A percentile compares a stretch with the other conserved stretches of the same genome.
Evolutionary conservation across 2,329 filamentous ascomycete species (phyloP).

Genomic region (Diaporthe nobilis): DNA sequence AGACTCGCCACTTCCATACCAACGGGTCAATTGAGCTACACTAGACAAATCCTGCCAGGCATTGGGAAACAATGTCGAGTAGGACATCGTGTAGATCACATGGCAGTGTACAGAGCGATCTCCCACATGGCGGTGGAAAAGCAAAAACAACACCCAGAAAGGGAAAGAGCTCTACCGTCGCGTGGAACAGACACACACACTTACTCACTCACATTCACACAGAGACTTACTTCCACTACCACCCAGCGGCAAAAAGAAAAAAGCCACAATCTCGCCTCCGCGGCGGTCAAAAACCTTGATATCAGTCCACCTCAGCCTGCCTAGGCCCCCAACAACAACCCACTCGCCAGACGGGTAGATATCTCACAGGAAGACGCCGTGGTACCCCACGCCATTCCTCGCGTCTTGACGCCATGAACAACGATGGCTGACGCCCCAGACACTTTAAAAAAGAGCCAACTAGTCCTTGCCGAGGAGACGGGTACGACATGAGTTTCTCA

Average conservation of each 20-base stretch:
- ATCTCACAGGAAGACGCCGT: not conserved
- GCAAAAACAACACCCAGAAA: not conserved
- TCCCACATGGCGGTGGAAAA: conserved; percentile 7
- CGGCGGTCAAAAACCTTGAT: not conserved
- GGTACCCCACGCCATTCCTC: not conserved
- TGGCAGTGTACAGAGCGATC: not conserved
- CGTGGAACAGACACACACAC: not conserved
- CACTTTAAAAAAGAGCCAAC: too few relatives aligned
- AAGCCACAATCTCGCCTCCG: conserved; percentile 10
- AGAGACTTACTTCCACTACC: too few relatives aligned
- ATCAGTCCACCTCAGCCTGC: not conserved
- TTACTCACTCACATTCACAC: not conserved
- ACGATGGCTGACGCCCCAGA: not conserved
- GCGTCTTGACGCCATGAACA: not conserved
- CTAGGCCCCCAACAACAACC: not conserved
- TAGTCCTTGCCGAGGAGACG: too few relatives aligned
- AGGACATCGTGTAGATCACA: not conserved
- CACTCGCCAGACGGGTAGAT: not conserved
- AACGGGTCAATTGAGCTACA: not conserved
- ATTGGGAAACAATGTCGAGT: too few relatives aligned
- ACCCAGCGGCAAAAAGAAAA: not conserved
- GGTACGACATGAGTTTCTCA: too few relatives aligned
- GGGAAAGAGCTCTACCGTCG: not conserved
- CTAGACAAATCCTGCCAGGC: not conserved
- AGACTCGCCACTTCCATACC: not conserved